Evolutionary conservation across 805 yeast species (phyloP).

Genomic region (Candida sonorensis): DNA sequence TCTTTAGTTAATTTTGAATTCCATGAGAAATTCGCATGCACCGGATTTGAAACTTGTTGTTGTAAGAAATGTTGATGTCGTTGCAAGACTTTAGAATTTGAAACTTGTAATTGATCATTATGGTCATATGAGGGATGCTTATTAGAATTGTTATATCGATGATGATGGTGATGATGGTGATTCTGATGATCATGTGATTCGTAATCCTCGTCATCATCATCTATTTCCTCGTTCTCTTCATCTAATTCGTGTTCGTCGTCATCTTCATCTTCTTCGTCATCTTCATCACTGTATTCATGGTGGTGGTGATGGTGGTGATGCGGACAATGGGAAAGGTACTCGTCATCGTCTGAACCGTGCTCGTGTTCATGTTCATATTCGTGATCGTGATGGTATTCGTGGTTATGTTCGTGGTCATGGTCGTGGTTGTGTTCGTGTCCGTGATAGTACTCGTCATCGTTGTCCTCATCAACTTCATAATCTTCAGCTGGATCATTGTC

Average conservation of each 20-base stretch:
- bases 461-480: conserved; percentile 1
- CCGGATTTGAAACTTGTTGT: conserved; percentile 13
- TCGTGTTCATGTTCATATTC: conserved; percentile 11
- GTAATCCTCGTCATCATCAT: not conserved
- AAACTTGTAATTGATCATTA: no score
- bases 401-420: conserved; percentile 4
- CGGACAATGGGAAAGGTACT: conserved; percentile 5
- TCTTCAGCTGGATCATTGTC: no score
- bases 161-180: conserved; percentile 3
- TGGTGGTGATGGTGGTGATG: conserved; percentile 10
- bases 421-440: conserved; percentile 4
- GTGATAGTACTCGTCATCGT: conserved; percentile 1
- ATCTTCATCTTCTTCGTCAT: conserved; percentile 3
- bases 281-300: conserved; percentile 1
- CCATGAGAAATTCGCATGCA: conserved; percentile 21
- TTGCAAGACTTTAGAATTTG: no score
- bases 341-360: conserved; percentile 7
- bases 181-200: no score
- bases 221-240: conserved; percentile 6
- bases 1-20: conserved; percentile 33
- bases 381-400: conserved; percentile 6
- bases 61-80: conserved; percentile 15
- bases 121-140: conserved; percentile 3
- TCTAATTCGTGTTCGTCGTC: no score
- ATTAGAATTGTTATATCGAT: conserved; percentile 4